Percentiles rank a stretch among this genome's conserved stretches.
phyloP scores from a whole-genome alignment of 2,329 filamentous ascomycete species.

The Fusarium scirpi region DNA sequence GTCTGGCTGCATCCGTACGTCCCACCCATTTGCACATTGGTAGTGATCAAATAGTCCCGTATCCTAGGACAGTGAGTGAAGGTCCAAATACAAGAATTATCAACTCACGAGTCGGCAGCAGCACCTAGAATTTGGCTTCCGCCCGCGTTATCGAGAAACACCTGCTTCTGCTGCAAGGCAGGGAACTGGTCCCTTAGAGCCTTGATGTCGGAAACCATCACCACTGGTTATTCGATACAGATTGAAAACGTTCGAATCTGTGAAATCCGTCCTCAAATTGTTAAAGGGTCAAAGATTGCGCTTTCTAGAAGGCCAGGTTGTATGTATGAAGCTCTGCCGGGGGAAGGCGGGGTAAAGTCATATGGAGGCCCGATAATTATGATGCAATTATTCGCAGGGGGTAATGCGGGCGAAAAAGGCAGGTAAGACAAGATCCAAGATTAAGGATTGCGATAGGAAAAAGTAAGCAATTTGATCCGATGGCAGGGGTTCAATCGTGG shows the following conservation, averaged over 20 bases:
- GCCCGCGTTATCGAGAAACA: slow-evolving; percentile 83
- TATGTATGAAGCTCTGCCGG: not conserved
- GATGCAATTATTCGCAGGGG: not conserved
- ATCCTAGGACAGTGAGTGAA: slow-evolving; percentile 64
- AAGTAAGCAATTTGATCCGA: not conserved
- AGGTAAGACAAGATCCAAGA: not conserved
- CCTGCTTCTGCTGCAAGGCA: slow-evolving; percentile 72
- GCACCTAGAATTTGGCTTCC: slow-evolving; percentile 76
- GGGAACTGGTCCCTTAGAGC: slow-evolving; percentile 69
- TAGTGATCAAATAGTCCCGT: slow-evolving; percentile 72
- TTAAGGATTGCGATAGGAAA: not conserved
- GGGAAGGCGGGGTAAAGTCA: slow-evolving; percentile 12
- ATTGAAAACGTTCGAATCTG: fast-evolving
- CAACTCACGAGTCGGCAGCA: slow-evolving; percentile 55
- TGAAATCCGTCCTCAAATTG: not conserved
- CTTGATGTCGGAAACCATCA: not conserved
- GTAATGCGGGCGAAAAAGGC: not conserved
- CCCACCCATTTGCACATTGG: slow-evolving; percentile 81
- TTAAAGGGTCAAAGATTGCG: not conserved
- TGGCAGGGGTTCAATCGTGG: not conserved
- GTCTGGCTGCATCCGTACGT: slow-evolving; percentile 72
- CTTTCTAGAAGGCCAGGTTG: not conserved
- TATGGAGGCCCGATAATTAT: not conserved
- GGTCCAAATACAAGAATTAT: fast-evolving
- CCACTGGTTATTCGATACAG: not conserved